Base-by-base conservation (phyloP, 1,139 yeast genomes). In the Saccharomyces hybrid region DNA sequence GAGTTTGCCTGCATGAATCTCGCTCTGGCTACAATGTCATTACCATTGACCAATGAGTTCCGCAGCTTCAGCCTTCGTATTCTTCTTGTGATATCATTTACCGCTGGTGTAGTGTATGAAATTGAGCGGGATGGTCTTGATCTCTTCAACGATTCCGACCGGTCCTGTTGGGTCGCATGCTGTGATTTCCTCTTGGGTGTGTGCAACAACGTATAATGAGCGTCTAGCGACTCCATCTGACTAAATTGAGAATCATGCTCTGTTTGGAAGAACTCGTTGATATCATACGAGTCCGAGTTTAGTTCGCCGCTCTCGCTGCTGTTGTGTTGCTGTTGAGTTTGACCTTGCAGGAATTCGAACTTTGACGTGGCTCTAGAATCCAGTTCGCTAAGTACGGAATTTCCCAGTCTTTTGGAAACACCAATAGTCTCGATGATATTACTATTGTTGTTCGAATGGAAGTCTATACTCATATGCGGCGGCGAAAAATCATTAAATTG, bases 141-240 rank as follows among this genome's bases (percentile, higher is more conserved):
- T 27, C 59, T 51, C 19, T 55, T 57, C 26, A 52, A 41, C 11
- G 55, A 51, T n/a, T 16, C 47, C 6, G 55, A 38, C 14, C 56
- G 50, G 3, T 57, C 59, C 13, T 49, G 25, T 9, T 59, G 60
- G n/a, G 47, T 53, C 32, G 50, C 31, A 27, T 19, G 25, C 28
- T 41, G 7, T 47, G 47, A 46, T 49, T 51, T 56, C 13, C 57
- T 57, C 53, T 55, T 55, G 23, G 58, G 55, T 6, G 54, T 54
- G 13, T 41, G 38, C 31, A 49, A 53, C 0, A 69, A 63, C 2
- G 72, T 65, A 51, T 69, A 70, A 56, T 70, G 73, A 0, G 62
- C 53, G 3, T 69, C 66, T 5, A 70, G 61, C 1, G 72, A 66
- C n/a, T 70, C 71, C 70, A 70, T 62, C 48, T 58, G 60, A 19